Conservation (phyloP, 169 alveolate genomes). For the Plasmodium inui region DNA sequence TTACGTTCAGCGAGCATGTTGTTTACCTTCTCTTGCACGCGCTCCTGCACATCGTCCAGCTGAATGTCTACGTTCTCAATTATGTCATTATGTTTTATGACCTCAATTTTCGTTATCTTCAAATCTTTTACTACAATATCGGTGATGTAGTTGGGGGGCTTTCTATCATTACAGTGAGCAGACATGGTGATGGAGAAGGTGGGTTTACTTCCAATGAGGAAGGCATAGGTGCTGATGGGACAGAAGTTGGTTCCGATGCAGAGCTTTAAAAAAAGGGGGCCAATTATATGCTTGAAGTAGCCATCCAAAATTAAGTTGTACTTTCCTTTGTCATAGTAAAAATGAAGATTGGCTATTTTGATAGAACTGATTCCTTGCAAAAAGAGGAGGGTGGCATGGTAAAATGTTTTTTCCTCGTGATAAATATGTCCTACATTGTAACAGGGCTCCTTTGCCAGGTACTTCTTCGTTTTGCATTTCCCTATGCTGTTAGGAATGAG, state of each 20-base stretch:
- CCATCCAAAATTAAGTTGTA: slow-evolving; percentile 45
- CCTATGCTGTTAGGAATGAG: slow-evolving; percentile 54
- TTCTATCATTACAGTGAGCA: slow-evolving; percentile 29
- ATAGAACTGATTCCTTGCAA: slow-evolving; percentile 56
- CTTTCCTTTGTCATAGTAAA: slow-evolving; percentile 39
- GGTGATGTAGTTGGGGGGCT: slow-evolving; percentile 24
- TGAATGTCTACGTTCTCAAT: slow-evolving; percentile 49
- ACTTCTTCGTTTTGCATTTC: slow-evolving; percentile 54
- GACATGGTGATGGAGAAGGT: slow-evolving; percentile 40
- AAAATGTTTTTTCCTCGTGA: slow-evolving; percentile 71
- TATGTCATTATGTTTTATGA: slow-evolving; percentile 38
- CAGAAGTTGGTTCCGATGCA: slow-evolving; percentile 62
- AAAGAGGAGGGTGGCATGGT: slow-evolving; percentile 69
- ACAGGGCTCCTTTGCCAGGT: slow-evolving; percentile 67
- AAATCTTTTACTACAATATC: slow-evolving; percentile 24
- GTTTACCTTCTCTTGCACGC: slow-evolving; percentile 52
- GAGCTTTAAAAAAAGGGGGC: slow-evolving; percentile 53
- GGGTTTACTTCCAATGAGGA: slow-evolving; percentile 46
- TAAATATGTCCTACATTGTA: slow-evolving; percentile 47
- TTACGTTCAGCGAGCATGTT: slow-evolving; percentile 21
- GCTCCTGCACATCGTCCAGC: slow-evolving; percentile 43
- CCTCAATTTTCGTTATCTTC: slow-evolving; percentile 52
- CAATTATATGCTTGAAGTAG: slow-evolving; percentile 48
- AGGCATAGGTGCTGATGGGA: slow-evolving; percentile 68
- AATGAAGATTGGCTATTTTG: slow-evolving; percentile 16